Evolutionary conservation across 306 rosid genomes (phyloP).

Genomic region (Cucumis melo): DNA sequence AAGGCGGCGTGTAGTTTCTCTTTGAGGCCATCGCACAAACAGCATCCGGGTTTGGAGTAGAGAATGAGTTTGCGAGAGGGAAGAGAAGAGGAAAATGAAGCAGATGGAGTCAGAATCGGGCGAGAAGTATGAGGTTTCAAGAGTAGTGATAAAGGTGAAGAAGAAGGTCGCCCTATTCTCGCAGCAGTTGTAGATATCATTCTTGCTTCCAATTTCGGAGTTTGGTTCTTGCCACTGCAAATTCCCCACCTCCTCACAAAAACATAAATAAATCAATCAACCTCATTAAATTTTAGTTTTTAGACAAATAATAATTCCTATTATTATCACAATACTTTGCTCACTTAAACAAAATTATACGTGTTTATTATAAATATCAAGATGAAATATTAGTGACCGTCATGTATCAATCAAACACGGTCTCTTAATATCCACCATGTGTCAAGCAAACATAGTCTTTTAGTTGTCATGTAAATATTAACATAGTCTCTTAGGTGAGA

Average conservation of each 20-base stretch:
- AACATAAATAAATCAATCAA: no score
- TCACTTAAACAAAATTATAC: no score
- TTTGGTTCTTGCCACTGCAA: neutral
- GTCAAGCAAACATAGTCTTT: no score
- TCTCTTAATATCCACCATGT: no score
- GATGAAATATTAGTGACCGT: no score
- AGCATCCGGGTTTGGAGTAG: constrained; percentile 90
- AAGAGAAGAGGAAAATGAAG: constrained; percentile 32
- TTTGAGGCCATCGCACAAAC: constrained; percentile 96
- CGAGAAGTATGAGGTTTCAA: constrained; percentile 16
- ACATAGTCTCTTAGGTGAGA: no score
- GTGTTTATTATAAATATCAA: no score
- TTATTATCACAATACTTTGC: neutral
- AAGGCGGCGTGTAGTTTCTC: constrained; percentile 83
- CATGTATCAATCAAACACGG: no score
- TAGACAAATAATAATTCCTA: neutral
- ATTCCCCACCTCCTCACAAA: neutral
- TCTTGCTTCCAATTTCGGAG: neutral
- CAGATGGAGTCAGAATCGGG: constrained; percentile 22
- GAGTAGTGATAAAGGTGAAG: neutral
- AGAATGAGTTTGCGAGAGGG: constrained; percentile 51
- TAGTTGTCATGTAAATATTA: no score
- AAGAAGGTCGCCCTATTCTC: constrained; percentile 30
- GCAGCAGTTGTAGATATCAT: constrained; percentile 21
- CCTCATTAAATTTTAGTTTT: neutral